These are phyloP conservation scores for Terfezia boudieri DNA, from an alignment of 495 filamentous ascomycete genomes.

Conservation along the genomic window DNA sequence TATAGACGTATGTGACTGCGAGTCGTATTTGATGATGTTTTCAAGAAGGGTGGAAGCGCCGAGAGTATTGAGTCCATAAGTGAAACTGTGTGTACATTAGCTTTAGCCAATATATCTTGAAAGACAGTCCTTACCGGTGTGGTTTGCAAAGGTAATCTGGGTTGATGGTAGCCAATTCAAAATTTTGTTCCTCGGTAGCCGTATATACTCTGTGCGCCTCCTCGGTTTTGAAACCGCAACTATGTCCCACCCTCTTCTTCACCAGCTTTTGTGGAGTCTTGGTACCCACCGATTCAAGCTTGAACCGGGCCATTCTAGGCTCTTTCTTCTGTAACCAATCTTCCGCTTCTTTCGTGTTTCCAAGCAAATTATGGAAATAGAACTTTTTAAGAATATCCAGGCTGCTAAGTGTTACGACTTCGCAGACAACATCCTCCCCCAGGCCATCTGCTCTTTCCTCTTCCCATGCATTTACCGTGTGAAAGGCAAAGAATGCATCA, in stretches of 20 bases:
- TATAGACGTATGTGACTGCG: conserved; percentile 24
- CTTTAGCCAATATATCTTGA: no score
- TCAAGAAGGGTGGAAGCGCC: conserved; percentile 41
- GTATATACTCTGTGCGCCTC: conserved; percentile 5
- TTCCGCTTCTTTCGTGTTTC: background rate
- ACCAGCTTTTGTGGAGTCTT: no score
- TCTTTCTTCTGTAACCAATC: no score
- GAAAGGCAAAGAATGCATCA: conserved; percentile 43
- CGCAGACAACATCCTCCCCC: conserved; percentile 12
- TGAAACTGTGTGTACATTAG: conserved; percentile 22
- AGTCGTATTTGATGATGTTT: conserved; percentile 46
- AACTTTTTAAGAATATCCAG: conserved; percentile 31
- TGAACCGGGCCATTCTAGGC: no score
- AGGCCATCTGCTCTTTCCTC: conserved; percentile 31
- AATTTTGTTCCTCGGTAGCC: conserved; percentile 4
- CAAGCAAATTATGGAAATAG: conserved; percentile 8
- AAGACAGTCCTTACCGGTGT: conserved; percentile 22
- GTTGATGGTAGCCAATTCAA: conserved; percentile 50
- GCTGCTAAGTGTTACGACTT: conserved; percentile 25
- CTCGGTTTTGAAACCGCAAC: no score
- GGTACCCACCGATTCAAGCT: no score
- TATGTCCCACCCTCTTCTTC: no score
- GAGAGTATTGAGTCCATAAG: conserved; percentile 35
- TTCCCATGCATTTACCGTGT: conserved; percentile 54
- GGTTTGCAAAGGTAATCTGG: conserved; percentile 28